Evolutionary conservation across 306 rosid species (phyloP), one percentile per base, ranked within the genome.

Genomic region (Fragaria iinumae): DNA sequence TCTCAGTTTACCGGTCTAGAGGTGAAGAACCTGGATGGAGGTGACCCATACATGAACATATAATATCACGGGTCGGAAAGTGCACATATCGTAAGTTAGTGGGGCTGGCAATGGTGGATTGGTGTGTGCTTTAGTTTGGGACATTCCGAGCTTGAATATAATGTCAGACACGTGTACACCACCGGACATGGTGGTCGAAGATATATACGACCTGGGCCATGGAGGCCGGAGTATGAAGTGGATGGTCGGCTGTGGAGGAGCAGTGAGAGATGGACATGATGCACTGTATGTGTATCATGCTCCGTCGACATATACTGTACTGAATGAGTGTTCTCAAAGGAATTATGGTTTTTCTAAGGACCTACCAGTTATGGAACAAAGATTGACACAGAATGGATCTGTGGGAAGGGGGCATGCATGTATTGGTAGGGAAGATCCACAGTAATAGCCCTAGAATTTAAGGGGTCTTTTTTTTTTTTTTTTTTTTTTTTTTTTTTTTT

Each of bases 201-300:
- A 25, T 60, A 13, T 0, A 27, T 60, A 3, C 32, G 66, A 60
- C 38, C 66, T 60, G 66, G 67, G 67, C 67, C 67, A 62, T 62
- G 67, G 67, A 62, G n/a, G 67, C 67, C 67, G 67, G 67, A 62
- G 67, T 5, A 8, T 5, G 39, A 62, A 29, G 41, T 62, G 67
- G 67, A 62, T 62, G 67, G 67, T 62, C 67, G 67, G 67, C 43
- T 59, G 17, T 59, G 65, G 65, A 25, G 36, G 36, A 25, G 65
- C 18, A 59, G 65, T 25, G 36, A 25, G 65, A 59, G 65, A 57
- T 53, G 60, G 65, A 25, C 65, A 59, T 59, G 66, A 60, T 25
- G 67, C 20, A 14, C 43, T 62, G 43, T 62, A 12, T 2, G 48
- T 60, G 71, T 60, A 21, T 29, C 45, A 21, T 67, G 20, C 60